phyloP scores from a whole-genome alignment of 306 rosid species.

The Echinosophora koreensis region DNA sequence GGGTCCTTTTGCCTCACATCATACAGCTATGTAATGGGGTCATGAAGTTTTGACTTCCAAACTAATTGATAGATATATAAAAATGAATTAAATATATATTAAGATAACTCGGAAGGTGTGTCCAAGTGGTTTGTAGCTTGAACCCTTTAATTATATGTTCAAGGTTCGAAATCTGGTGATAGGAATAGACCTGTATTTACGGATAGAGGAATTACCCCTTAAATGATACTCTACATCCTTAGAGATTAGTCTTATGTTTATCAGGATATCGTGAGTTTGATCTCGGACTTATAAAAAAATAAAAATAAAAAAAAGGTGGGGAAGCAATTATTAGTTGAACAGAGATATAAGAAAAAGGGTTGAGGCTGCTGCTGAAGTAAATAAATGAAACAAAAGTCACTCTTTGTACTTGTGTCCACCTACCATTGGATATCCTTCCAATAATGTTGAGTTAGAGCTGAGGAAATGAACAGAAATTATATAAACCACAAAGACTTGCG shows the following conservation, averaged over 20 bases:
- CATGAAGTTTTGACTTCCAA: constrained; percentile 50
- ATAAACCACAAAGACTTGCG: constrained; percentile 8
- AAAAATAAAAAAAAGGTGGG: too few species aligned
- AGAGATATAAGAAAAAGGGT: constrained; percentile 40
- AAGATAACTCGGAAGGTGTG: too few species aligned
- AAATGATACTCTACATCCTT: too few species aligned
- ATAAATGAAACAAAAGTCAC: constrained; percentile 48
- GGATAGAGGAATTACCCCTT: too few species aligned
- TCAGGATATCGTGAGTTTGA: too few species aligned
- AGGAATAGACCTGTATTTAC: too few species aligned
- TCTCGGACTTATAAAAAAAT: too few species aligned
- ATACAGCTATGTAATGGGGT: constrained; percentile 71
- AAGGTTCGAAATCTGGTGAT: too few species aligned
- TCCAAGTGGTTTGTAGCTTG: too few species aligned
- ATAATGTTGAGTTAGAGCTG: constrained; percentile 23
- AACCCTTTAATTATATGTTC: too few species aligned
- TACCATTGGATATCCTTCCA: constrained; percentile 40
- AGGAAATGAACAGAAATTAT: constrained; percentile 24
- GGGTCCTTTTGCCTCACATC: constrained; percentile 61
- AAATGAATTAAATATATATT: constrained; percentile 11
- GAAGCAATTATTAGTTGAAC: constrained; percentile 10
- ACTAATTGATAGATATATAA: constrained; percentile 12
- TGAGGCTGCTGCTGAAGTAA: constrained; percentile 39
- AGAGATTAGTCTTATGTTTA: too few species aligned
- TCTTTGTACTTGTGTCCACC: constrained; percentile 53